A percentile compares a stretch with the other conserved stretches of the same genome.
Evolutionary conservation across 2,329 filamentous ascomycete genomes (phyloP).

Genomic region (Verticillium klebahnii): DNA sequence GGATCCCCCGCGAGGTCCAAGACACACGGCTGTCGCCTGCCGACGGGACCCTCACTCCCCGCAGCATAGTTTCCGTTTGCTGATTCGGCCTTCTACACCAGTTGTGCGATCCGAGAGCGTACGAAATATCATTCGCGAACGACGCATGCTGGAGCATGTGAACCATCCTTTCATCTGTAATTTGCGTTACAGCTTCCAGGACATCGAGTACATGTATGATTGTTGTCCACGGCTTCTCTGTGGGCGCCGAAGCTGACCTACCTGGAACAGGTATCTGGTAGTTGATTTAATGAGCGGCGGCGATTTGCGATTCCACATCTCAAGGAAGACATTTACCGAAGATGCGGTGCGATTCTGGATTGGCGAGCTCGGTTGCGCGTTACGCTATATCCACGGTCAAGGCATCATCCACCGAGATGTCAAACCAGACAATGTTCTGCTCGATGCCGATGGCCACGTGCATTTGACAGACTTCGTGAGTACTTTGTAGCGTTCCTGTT

Average conservation of each 20-base stretch:
- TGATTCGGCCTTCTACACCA: conserved; percentile 29
- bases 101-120: conserved; percentile 97
- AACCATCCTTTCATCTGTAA: conserved; percentile 99
- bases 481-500: conserved; percentile 21
- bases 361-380: conserved; percentile 83
- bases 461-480: conserved; percentile 96
- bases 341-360: conserved; percentile 98
- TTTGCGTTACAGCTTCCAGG: conserved; percentile 96
- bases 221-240: conserved; percentile 28
- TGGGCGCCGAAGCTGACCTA: neutral
- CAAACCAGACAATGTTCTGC: conserved; percentile 86
- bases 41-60: neutral
- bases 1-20: neutral
- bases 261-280: conserved; percentile 78
- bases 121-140: conserved; percentile 94
- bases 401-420: conserved; percentile 88
- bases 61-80: neutral
- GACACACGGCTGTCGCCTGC: neutral
- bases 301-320: conserved; percentile 95
- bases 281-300: conserved; percentile 98
- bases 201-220: conserved; percentile 94
- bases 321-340: conserved; percentile 95
- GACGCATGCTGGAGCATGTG: conserved; percentile 95
- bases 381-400: conserved; percentile 81
- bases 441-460: conserved; percentile 88